Base-by-base conservation (phyloP, 1,284 basidiomycete species). In the Peniophora sp. region DNA sequence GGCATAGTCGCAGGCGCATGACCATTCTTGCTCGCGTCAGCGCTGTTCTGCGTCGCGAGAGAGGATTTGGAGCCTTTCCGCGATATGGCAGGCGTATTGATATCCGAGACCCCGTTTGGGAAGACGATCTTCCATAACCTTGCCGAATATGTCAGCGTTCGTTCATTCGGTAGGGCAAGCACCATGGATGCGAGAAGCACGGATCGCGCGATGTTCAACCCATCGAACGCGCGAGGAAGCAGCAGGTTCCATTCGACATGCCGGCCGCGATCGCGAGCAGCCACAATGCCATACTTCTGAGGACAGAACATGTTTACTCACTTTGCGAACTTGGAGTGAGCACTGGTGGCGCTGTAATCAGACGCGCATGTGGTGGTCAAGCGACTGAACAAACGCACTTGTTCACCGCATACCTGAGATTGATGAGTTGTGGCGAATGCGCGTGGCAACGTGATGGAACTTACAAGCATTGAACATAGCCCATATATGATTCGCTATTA, bases 401-500 rank as follows among this genome's bases (percentile, higher is more conserved):
- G 58, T 85, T 84, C 44, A 85, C 63, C 2, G 81, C 69, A 58
- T 83, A 79, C 58, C 78, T 81, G 53, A 8, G 20, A 48, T 14
- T 52, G 20, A 49, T 45, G 52, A 47, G 9, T 45, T 17, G 48
- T 17, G 47, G 39, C 32, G n/a, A 6, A 32, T 5, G 38, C 38
- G n/a, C 38, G 5, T 20, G 35, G 34, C 56, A 56, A 44, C 36
- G 43, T 22, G 38, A 23, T 11, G 19, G 46, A 2, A 69, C 73
- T 64, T 57, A 88, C 77, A 89, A 69, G 69, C 86, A 89, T 60
- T 87, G 85, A 3, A 87, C 58, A 63, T 89, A 89, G 32, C 86
- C 87, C 73, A 79, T 82, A 63, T 88, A 88, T 1, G 81, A 81
- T 65, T 89, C 85, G 54, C 84, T 87, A 54, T 10, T n/a, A 11